Base-by-base conservation (phyloP, 73 alveolate species). In the Symbiodinium pilosum region DNA sequence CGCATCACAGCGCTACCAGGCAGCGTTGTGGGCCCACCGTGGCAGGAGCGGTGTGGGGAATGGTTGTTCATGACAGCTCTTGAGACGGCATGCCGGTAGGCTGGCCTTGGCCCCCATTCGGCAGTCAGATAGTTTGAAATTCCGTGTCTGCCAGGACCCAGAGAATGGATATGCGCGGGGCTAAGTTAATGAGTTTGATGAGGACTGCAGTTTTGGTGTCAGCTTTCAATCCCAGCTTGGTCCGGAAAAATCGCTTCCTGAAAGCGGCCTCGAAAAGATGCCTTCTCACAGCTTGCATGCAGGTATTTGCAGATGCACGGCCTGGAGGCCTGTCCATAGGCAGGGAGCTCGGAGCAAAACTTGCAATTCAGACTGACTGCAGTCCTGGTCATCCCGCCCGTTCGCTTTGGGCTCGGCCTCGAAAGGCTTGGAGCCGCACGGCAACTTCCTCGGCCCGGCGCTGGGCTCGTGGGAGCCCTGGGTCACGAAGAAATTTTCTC, bases 21-120 rank as follows among this genome's bases (percentile, higher is more conserved):
- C 14, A 92, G 98, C 34, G 98, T 92, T 18, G 98, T 92, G 28
- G 98, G 98, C 39, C 98, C 98, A 26, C 98, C 98, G 2, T 92
- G 98, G 98, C 98, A 92, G 51, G 98, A 30, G 6, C 36, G 75
- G 32, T 30, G 36, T 6, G 59, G 14, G 59, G 59, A 47, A 47
- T 47, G 6, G 59, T 47, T 47, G 59, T 14, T 9, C 59, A 9
- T 47, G 14, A 14, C 21, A 14, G 59, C 21, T 6, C 14, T 47
- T 47, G 59, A 47, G 59, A 14, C n/a, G n/a, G n/a, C n/a, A n/a
- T n/a, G n/a, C n/a, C n/a, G n/a, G n/a, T n/a, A n/a, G n/a, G n/a
- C n/a, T n/a, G n/a, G n/a, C n/a, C n/a, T n/a, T n/a, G n/a, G n/a
- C n/a, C n/a, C n/a, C n/a, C n/a, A n/a, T n/a, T n/a, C n/a, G n/a